These are phyloP conservation scores for Yamadazyma akitaensis DNA, from an alignment of 805 yeast species.

Conservation along the genomic window DNA sequence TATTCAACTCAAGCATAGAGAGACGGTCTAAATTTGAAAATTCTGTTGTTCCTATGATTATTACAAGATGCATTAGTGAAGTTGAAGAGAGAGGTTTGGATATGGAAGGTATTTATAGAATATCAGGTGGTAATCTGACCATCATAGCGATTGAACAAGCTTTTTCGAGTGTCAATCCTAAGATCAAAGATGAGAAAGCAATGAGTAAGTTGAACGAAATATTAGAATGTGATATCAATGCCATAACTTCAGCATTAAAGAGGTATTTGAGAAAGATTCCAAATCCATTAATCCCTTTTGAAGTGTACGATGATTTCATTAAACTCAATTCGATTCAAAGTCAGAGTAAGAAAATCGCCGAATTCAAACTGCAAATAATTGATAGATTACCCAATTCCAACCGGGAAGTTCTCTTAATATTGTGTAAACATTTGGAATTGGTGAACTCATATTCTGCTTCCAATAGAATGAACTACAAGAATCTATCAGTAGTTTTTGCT, in stretches of 20 bases:
- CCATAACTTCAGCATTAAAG: conserved; percentile 82
- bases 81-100: conserved; percentile 76
- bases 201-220: conserved; percentile 29
- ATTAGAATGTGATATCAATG: conserved; percentile 70
- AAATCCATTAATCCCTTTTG: conserved; percentile 76
- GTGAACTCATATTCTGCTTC: conserved; percentile 50
- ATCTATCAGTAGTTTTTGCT: conserved; percentile 89
- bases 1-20: conserved; percentile 56
- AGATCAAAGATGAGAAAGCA: conserved; percentile 31
- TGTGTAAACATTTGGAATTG: conserved; percentile 62
- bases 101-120: conserved; percentile 85
- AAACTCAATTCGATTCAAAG: conserved; percentile 31
- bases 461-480: conserved; percentile 81
- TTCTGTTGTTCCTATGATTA: conserved; percentile 62
- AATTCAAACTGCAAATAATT: conserved; percentile 44
- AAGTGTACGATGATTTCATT: conserved; percentile 64
- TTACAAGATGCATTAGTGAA: conserved; percentile 67
- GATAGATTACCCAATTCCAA: conserved; percentile 65
- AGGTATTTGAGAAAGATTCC: conserved; percentile 82
- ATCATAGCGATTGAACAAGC: conserved; percentile 48
- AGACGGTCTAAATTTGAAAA: conserved; percentile 62
- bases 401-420: conserved; percentile 47
- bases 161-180: conserved; percentile 22
- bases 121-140: conserved; percentile 78
- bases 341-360: conserved; percentile 32